Base-by-base conservation (phyloP, 495 filamentous ascomycete genomes). In the Hypoxylon lienhwacheense region DNA sequence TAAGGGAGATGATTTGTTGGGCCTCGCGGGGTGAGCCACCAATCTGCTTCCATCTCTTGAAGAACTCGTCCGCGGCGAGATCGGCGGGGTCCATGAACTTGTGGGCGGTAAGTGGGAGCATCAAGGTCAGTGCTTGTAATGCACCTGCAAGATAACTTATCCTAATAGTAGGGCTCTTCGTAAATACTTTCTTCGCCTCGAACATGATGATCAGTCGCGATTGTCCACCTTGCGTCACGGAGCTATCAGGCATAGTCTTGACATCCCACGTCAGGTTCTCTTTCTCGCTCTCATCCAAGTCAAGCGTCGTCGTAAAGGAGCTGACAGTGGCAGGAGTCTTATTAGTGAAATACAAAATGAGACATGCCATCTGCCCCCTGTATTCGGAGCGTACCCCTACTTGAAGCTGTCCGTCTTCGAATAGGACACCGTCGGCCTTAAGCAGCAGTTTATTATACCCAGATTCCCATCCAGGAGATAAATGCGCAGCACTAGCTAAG, bases 41-140 rank as follows among this genome's bases (percentile, higher is more conserved):
- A 62, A 99, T 97, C 69, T 99, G 95, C 70, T 93, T 89, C 95
- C 95, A 99, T 15, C 95, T 79, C 76, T 93, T 97, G 76, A 99
- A 99, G 72, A 97, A 99, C 53, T 97, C 93, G 39, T 97, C 93
- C 0, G 84, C 83, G 6, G 79, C 79, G 28, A 99, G 70, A 29
- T 87, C 81, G 0, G 95, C 91, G 0, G 87, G 82, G 49, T 96
- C 91, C 91, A 97, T 96, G 71, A 93, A 99, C 58, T 97, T 95
- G 65, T 96, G 91, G 50, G 90, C 81, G 2, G 88, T 73, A 3
- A 99, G 83, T 0, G 95, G 95, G 2, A 99, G 79, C 66, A 91
- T 90, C 10, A 99, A 78, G 0, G 93, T 97, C 22, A 97, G 77
- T 0, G 90, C 91, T 70, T 99, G 95, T 35, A 97, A 77, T 0